Evolutionary conservation across 805 yeast species (phyloP).

Genomic region (Kazachstania viticola): DNA sequence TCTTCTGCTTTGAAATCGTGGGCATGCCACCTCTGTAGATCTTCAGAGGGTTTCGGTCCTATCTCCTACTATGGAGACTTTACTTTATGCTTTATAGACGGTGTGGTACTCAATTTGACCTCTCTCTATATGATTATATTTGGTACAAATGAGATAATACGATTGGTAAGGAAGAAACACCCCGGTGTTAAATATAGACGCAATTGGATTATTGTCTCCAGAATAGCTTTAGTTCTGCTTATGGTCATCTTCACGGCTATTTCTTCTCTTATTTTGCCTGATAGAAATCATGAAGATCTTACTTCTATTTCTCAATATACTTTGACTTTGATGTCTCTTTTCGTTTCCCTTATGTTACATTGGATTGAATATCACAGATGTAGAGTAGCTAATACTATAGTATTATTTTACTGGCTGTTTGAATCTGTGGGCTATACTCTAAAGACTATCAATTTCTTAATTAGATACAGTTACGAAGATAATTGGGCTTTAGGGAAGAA

Average conservation of each 20-base stretch:
- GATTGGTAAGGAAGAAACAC: constrained; percentile 13
- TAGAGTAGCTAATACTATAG: constrained; percentile 50
- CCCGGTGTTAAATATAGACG: constrained; percentile 28
- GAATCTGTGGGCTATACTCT: constrained; percentile 36
- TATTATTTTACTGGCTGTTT: constrained; percentile 69
- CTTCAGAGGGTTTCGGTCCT: constrained; percentile 34
- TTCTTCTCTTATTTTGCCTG: constrained; percentile 13
- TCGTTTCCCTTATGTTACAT: constrained; percentile 46
- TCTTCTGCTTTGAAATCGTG: too few species aligned
- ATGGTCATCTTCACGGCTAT: constrained; percentile 24
- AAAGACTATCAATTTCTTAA: constrained; percentile 31
- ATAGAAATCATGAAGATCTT: constrained; percentile 8
- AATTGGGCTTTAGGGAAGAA: constrained; percentile 18
- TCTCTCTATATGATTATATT: constrained; percentile 33
- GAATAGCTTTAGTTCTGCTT: constrained; percentile 25
- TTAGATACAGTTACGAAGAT: constrained; percentile 26
- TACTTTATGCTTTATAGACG: constrained; percentile 50
- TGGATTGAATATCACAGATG: constrained; percentile 63
- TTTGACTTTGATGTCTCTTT: constrained; percentile 28
- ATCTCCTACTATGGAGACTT: constrained; percentile 40
- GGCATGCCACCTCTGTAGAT: constrained; percentile 14
- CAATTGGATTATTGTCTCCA: constrained; percentile 27
- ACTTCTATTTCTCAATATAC: constrained; percentile 15
- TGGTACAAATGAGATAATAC: constrained; percentile 31
- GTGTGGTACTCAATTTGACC: constrained; percentile 33